Evolutionary conservation across 805 yeast species (phyloP), one percentile per base, ranked within the genome.

Genomic region (Candida krabiensis): DNA sequence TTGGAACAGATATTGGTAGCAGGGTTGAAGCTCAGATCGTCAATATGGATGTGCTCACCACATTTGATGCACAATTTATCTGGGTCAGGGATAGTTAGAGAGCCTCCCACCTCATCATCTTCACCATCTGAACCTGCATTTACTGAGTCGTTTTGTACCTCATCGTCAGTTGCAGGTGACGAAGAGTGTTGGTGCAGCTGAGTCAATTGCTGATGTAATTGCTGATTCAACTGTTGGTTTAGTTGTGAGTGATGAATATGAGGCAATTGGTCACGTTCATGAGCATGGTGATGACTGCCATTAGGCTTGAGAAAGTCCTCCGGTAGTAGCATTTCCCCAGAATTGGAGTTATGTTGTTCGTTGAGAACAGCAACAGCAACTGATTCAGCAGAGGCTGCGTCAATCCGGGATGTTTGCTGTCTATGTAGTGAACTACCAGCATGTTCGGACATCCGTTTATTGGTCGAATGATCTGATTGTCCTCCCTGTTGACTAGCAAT

Each of bases 211-310:
- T 49, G 53, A 34, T 47, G 54, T 28, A 53, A 29, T 19, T 58
- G 60, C 31, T 56, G 61, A 28, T 52, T 56, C 26, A 59, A 44
- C 35, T 59, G 63, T 30, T 55, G 61, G 30, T 58, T 56, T 14
- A 58, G 40, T 34, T 58, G 63, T 2, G 58, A 44, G 40, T 56
- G 59, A 34, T 56, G 60, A 7, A 53, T 51, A 8, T 46, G 56
- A 6, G 56, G 45, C 11, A 41, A 25, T n/a, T 37, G 43, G 27
- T 39, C 38, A 9, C 30, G 37, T 12, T 33, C 36, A 9, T 39
- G 33, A 11, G 36, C 38, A 11, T 24, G 30, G 9, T 29, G 25
- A 18, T 35, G 46, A 15, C 33, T 35, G 8, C 35, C 7, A n/a
- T n/a, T n/a, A n/a, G n/a, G n/a, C n/a, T n/a, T n/a, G 3, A 39